Base-by-base conservation (phyloP, 148 eudicot species). In the Rheum nobile region DNA sequence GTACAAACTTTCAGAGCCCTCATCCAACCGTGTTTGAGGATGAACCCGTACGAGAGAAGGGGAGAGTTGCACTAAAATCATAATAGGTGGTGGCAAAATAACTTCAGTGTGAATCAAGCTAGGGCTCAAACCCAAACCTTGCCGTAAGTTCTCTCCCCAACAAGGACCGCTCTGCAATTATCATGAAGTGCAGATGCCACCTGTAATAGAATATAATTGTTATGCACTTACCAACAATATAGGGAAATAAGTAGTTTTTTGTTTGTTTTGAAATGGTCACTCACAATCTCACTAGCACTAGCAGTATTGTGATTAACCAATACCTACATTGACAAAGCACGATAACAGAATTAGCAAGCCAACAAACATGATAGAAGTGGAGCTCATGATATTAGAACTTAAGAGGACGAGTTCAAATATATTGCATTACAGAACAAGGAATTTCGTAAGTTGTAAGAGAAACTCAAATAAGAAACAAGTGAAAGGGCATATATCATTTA, bases 101-200 rank as follows among this genome's bases (percentile, higher is more conserved):
- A 11, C 3, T 35, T 35, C 37, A 24, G 32, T 65, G 12, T 13
- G 22, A 65, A 14, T 16, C 6, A 65, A 65, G 70, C 41, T 16
- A 65, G 22, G 14, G 67, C n/a, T 54, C 16, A 22, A 12, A 59
- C 21, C 57, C 83, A 74, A 10, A 93, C 98, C 98, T 93, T 93
- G 74, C 98, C 98, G 55, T 82, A 93, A 63, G 98, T 93, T 78
- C 77, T 86, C 67, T 93, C 98, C 59, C 98, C 98, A 54, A 89
- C 97, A 76, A 93, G 98, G 50, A 86, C 88, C 73, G 98, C 97
- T 85, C 80, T 88, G 83, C 98, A 93, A 84, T 93, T 93, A 76
- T 93, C 98, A 82, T 93, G 98, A 79, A 93, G 97, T 73, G 98
- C 98, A 74, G 95, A 85, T 43, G 98, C 98, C 39, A 93, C 98